phyloP scores from a whole-genome alignment of 352 stramenopile species.

The Pythium rhizo-oryzae region DNA sequence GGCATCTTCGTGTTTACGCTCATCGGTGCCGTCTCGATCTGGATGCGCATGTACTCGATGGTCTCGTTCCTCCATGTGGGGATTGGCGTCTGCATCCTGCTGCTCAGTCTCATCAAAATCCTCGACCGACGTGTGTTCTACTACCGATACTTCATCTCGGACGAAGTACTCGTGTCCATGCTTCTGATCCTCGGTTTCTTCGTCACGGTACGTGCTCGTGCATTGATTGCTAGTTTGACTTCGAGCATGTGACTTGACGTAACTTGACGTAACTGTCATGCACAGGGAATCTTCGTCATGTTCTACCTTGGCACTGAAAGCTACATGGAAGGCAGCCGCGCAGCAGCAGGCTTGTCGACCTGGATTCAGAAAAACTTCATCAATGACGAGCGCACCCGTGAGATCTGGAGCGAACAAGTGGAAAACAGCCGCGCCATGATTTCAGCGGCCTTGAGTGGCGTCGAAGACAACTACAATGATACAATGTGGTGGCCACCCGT shows the following conservation, averaged over 20 bases:
- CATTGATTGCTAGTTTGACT: neutral
- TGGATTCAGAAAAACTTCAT: conserved; percentile 90
- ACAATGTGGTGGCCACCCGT: conserved; percentile 90
- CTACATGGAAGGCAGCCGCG: conserved; percentile 86
- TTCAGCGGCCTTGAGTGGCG: conserved; percentile 65
- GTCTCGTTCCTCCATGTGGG: conserved; percentile 75
- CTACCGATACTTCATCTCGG: conserved; percentile 89
- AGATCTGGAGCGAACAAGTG: conserved; percentile 86
- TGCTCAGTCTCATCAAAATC: conserved; percentile 76
- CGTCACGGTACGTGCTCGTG: conserved; percentile 51
- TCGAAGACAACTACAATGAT: conserved; percentile 89
- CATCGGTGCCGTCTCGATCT: conserved; percentile 83
- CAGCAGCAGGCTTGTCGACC: conserved; percentile 64
- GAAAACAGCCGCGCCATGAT: conserved; percentile 84
- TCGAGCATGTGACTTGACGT: neutral
- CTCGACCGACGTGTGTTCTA: conserved; percentile 87
- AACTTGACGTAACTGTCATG: conserved; percentile 1
- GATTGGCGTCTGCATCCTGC: conserved; percentile 68
- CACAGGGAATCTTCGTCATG: conserved; percentile 75
- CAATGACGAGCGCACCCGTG: conserved; percentile 81
- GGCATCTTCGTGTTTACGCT: conserved; percentile 87
- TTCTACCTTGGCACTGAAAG: conserved; percentile 85
- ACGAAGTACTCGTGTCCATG: conserved; percentile 83
- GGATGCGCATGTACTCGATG: conserved; percentile 85
- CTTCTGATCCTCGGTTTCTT: conserved; percentile 86